A percentile compares a stretch with the other conserved stretches of the same genome.
Conservation (phyloP, 352 stramenopile genomes). For the Phytopythium oedochilum region DNA sequence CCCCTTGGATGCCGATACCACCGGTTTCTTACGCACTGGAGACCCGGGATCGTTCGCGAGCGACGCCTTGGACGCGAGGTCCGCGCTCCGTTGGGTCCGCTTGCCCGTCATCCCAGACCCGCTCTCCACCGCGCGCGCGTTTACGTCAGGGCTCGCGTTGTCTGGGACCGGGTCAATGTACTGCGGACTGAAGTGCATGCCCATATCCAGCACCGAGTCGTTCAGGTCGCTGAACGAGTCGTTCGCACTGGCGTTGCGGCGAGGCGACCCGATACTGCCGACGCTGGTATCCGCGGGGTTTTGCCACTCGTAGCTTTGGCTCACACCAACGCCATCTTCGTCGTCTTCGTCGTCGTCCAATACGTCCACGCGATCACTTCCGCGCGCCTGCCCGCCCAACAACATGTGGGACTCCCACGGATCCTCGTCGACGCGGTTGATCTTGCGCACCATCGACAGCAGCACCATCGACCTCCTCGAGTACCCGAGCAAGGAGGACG, state of each 20-base stretch:
- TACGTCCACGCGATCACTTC: too few relatives aligned
- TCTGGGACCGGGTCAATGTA: slow-evolving; percentile 34
- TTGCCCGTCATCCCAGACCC: slow-evolving; percentile 1
- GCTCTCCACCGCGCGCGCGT: neutral
- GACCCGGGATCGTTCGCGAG: neutral
- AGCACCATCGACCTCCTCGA: slow-evolving; percentile 41
- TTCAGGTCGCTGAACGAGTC: slow-evolving; percentile 11
- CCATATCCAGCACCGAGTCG: slow-evolving; percentile 16
- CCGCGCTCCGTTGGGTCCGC: neutral
- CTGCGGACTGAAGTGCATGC: slow-evolving; percentile 59
- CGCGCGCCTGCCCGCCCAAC: neutral
- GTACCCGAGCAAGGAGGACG: slow-evolving; percentile 29
- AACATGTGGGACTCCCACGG: slow-evolving; percentile 7
- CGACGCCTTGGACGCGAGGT: neutral
- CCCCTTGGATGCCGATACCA: neutral
- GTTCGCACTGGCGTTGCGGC: slow-evolving; percentile 1
- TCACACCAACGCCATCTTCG: slow-evolving; percentile 4
- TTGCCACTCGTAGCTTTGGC: slow-evolving; percentile 2
- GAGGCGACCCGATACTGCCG: neutral
- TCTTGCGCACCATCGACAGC: slow-evolving; percentile 38
- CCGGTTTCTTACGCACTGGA: neutral
- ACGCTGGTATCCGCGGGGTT: neutral
- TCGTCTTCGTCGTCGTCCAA: neutral
- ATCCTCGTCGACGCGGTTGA: slow-evolving; percentile 35
- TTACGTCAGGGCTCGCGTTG: slow-evolving; percentile 5